Base-by-base conservation (phyloP, 2,329 filamentous ascomycete species). In the Hypoxylon sp. region DNA sequence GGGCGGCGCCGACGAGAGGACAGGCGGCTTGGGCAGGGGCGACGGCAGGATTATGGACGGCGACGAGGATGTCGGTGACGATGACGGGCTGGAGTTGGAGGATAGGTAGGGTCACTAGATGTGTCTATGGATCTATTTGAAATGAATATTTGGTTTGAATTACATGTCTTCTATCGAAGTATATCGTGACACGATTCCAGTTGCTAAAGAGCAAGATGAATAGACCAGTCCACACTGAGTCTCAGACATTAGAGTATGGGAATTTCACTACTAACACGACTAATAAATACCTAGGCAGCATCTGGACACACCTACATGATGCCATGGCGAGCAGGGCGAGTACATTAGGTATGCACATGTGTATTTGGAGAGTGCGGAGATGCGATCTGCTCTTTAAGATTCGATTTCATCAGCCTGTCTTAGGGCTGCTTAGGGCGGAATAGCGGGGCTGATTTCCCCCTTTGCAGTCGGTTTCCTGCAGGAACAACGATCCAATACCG, bases 21-120 rank as follows among this genome's bases (percentile, higher is more conserved):
- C 18, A 75, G 76, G 56, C 63, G 58, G 13, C 40, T 41, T 33
- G 21, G 58, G 61, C 62, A 71, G 47, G 58, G 69, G 62, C 9
- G 49, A 64, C 29, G 70, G 60, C 24, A 71, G 72, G 46, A 83
- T 83, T 45, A 70, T 83, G 71, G 81, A 84, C 56, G 76, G 81
- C 9, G 78, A 81, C 33, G 80, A 84, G 64, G 79, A 81, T 38
- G 66, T 76, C 5, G 69, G 68, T 11, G 83, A 81, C 64, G 77
- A 73, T 58, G 78, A 74, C 48, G 71, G 71, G 4, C 69, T 73
- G 6, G 71, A 73, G 47, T 62, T 73, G n/a, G 68, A 70, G 60
- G 69, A 60, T 63, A 70, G 70, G 65, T 70, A 67, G 45, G 31
- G 9, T 41, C 17, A 2, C 20, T 47, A 26, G 26, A 13, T 46